Conservation (phyloP, 495 filamentous ascomycete species). For the Annulohypoxylon nitens region DNA sequence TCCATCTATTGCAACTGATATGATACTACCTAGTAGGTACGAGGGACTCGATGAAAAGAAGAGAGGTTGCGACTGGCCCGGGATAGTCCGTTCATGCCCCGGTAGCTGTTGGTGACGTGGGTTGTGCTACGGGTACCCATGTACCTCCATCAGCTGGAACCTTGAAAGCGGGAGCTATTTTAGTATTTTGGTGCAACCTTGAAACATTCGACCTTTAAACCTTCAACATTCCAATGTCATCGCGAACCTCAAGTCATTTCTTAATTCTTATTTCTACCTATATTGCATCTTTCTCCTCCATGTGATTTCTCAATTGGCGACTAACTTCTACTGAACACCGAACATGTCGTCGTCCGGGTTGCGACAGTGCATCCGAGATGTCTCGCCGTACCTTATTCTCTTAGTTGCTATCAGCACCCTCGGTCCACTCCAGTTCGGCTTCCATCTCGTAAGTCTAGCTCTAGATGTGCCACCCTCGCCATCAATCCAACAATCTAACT, state of each 20-base stretch:
- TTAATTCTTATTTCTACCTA: neutral
- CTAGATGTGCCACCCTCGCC: conserved; percentile 5
- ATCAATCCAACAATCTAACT: neutral
- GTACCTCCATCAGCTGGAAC: neutral
- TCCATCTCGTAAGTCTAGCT: conserved; percentile 77
- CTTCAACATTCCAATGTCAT: conserved; percentile 3
- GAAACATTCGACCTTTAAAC: neutral
- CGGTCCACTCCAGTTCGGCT: conserved; percentile 93
- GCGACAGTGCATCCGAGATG: conserved; percentile 54
- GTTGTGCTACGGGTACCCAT: neutral
- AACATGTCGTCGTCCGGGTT: conserved; percentile 54
- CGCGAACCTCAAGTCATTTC: neutral
- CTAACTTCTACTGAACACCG: neutral
- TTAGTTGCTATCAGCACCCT: conserved; percentile 75
- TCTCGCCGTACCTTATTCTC: conserved; percentile 74
- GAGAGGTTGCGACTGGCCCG: neutral
- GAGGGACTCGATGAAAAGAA: neutral
- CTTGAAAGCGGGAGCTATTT: neutral
- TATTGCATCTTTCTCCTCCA: neutral
- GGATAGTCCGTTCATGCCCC: neutral
- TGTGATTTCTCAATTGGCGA: neutral
- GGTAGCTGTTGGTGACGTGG: neutral
- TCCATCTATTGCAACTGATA: neutral
- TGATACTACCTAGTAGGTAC: neutral
- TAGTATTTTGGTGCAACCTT: neutral